Percentiles rank a stretch among this genome's conserved stretches.
These are phyloP conservation scores for Lasiodiplodia sp. DNA, from an alignment of 2,329 filamentous ascomycete species.

Conservation along the genomic window DNA sequence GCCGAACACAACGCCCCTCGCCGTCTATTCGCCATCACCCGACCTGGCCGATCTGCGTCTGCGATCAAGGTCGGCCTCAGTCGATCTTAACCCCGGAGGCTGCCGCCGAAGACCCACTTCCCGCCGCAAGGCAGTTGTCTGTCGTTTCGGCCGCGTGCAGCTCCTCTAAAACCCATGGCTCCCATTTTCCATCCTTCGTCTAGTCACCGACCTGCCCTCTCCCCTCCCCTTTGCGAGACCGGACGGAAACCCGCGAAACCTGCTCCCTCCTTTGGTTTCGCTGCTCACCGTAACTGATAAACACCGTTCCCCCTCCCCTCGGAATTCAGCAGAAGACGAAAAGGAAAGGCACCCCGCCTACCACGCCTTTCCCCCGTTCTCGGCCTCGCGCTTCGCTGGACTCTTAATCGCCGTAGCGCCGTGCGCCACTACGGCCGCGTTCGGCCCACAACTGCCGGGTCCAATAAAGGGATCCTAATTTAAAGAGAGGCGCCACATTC, in stretches of 20 bases:
- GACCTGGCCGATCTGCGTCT: slow-evolving; percentile 5
- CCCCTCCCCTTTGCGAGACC: not conserved
- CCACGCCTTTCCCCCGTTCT: not conserved
- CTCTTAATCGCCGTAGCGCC: not conserved
- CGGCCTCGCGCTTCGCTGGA: not conserved
- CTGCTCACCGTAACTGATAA: not conserved
- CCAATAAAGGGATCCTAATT: no score
- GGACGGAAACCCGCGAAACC: no score
- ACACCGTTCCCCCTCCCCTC: not conserved
- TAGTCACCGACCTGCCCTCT: not conserved
- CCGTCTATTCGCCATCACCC: no score
- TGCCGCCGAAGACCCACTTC: not conserved
- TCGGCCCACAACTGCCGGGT: not conserved
- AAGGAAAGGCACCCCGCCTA: not conserved
- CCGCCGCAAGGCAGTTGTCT: not conserved
- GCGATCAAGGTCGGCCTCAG: not conserved
- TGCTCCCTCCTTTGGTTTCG: not conserved
- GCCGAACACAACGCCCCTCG: not conserved
- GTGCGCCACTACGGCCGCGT: not conserved
- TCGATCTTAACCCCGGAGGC: slow-evolving; percentile 6
- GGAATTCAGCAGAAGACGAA: not conserved
- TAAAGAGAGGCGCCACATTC: not conserved
- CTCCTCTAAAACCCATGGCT: not conserved
- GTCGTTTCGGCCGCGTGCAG: not conserved
- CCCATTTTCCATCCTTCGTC: not conserved